Percentiles rank a stretch among this genome's conserved stretches.
Conservation (phyloP, 176 grass and related monocot genomes). For the Oryza punctata region DNA sequence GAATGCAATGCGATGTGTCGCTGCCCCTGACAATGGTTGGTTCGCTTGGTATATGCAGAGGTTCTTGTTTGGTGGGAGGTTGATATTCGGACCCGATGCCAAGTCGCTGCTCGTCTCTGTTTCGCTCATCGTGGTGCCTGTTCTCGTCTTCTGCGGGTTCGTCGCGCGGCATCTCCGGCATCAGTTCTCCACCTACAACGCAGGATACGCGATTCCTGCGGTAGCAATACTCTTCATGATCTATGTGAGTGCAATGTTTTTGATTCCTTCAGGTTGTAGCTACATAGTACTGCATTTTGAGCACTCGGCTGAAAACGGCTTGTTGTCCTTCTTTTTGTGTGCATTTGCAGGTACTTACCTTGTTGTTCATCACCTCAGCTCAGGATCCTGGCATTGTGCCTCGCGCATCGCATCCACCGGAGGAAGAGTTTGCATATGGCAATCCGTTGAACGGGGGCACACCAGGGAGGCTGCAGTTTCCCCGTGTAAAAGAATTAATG, state of each 20-base stretch:
- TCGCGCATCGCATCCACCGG: conserved; percentile 69
- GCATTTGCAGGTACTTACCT: conserved; percentile 59
- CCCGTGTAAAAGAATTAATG: conserved; percentile 65
- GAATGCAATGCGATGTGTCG: conserved; percentile 18
- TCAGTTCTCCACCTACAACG: conserved; percentile 59
- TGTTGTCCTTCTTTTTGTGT: not conserved
- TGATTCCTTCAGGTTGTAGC: conserved; percentile 4
- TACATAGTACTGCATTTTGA: not conserved
- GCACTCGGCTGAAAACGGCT: conserved; percentile 8
- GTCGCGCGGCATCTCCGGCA: conserved; percentile 72
- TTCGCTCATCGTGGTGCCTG: conserved; percentile 71
- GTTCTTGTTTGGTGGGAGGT: conserved; percentile 71
- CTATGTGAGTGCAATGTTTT: conserved; percentile 50
- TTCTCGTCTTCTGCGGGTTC: conserved; percentile 76
- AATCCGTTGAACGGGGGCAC: conserved; percentile 47
- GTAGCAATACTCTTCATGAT: conserved; percentile 61
- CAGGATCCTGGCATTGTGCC: conserved; percentile 83
- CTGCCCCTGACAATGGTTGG: conserved; percentile 14
- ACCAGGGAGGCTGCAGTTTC: conserved; percentile 60
- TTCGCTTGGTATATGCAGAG: conserved; percentile 57
- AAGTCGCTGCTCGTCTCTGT: conserved; percentile 68
- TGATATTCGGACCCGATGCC: conserved; percentile 89
- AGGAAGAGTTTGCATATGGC: conserved; percentile 73
- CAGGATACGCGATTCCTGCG: conserved; percentile 63
- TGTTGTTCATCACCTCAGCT: conserved; percentile 68